Evolutionary conservation across 2,329 filamentous ascomycete species (phyloP).

Genomic region (Parastagonospora nodorum): DNA sequence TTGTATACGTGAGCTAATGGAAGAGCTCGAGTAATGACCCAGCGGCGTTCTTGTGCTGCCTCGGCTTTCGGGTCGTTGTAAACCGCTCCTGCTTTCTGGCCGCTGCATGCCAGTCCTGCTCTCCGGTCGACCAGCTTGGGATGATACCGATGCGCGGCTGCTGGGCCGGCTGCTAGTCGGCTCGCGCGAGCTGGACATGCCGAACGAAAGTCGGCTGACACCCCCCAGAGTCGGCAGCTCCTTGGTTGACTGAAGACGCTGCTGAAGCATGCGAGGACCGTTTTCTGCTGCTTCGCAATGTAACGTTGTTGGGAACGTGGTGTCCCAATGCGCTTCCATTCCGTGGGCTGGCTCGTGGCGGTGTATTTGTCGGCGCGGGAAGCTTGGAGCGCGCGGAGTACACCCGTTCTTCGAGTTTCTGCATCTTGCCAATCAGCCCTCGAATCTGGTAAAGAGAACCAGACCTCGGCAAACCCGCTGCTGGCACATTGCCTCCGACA

Average conservation of each 20-base stretch:
- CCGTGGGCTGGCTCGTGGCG: conserved; percentile 80
- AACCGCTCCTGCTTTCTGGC: conserved; percentile 68
- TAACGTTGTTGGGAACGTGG: conserved; percentile 59
- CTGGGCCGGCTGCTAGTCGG: conserved; percentile 65
- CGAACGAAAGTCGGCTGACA: conserved; percentile 57
- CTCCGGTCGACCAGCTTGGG: conserved; percentile 1
- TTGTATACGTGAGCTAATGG: conserved; percentile 48
- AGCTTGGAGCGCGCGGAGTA: conserved; percentile 91
- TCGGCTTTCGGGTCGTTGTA: conserved; percentile 62
- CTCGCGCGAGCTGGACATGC: conserved; percentile 42
- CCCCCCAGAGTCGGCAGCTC: conserved; percentile 27
- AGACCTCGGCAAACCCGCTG: conserved; percentile 58
- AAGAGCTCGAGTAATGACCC: conserved; percentile 57
- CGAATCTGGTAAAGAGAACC: conserved; percentile 90
- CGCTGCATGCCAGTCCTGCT: conserved; percentile 17
- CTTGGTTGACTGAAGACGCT: conserved; percentile 42
- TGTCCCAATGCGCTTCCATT: conserved; percentile 56
- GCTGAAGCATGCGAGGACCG: conserved; percentile 62
- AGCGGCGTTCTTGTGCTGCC: conserved; percentile 70
- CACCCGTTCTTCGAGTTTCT: conserved; percentile 90
- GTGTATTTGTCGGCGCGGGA: conserved; percentile 77
- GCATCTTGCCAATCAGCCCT: conserved; percentile 93
- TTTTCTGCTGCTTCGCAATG: conserved; percentile 69
- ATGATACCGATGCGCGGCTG: conserved; percentile 64
- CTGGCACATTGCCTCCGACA: conserved; percentile 56